Evolutionary conservation across 805 yeast genomes (phyloP), one percentile per base, ranked within the genome.

Genomic region (Candida broadrunensis): DNA sequence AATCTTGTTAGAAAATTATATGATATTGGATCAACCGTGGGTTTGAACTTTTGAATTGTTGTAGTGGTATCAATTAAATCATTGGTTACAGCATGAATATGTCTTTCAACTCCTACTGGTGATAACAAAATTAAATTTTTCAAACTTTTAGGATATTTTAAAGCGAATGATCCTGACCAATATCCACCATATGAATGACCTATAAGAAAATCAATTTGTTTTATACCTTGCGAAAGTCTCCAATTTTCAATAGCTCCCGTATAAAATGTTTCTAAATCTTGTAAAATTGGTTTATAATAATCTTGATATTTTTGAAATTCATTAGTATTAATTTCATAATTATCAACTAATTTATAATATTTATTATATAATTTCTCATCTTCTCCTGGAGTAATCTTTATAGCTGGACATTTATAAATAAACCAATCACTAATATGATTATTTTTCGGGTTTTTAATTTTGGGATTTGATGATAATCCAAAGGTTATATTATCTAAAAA

Each of bases 181-280:
- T 84, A 82, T 0, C 88, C 93, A 24, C 95, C 95, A 47, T 78
- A 80, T 0, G 95, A 85, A 58, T 87, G 95, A 0, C 88, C 91
- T 16, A 86, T 63, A 12, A 87, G 54, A 51, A 77, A 83, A 48
- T 70, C 73, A 30, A 87, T 73, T 45, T 76, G 71, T 1, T 68
- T 72, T 9, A 86, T 56, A 0, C 70, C 67, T 16, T 74, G 63
- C 7, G 51, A 61, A 6, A 41, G 43, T 50, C 93, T 65, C 93
- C 95, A 86, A 5, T 61, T 56, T 38, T 86, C 91, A 5, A 87
- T 57, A 2, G 82, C 75, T 8, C 73, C 75, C 6, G 76, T 55
- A 47, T 83, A 85, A 48, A 79, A 75, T 13, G 67, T 54, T 48
- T 84, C 87, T 26, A 80, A 75, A 11, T 67, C 66, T 12, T 51